Evolutionary conservation across 75 land plant species (phyloP), one percentile per base, ranked within the genome.

Genomic region (Chamaecyparis obtusa): DNA sequence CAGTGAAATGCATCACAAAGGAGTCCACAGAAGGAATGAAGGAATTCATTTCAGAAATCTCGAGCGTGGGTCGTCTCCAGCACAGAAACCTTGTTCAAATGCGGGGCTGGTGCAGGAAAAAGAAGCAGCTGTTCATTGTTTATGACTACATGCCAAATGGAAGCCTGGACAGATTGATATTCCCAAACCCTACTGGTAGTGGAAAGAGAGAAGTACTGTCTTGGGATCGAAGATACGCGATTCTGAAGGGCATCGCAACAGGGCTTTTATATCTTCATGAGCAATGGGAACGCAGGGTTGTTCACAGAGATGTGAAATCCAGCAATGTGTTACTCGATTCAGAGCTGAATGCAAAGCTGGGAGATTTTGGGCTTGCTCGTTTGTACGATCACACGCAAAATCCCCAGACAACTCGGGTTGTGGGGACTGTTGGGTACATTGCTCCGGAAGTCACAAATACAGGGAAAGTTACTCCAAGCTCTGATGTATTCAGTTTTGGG

Each of bases 31-130:
- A 91, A 35, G 94, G 94, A 11, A 51, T 49, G 86, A 83, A 77
- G 77, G 93, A 93, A 78, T 93, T 93, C 86, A 19, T 93, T 17
- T 83, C 93, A 1, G 94, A 93, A 80, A 44, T 93, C 17, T 71
- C 88, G 30, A 93, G 88, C 78, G 84, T 91, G 51, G 88, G 94
- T 72, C 84, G 87, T 48, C 91, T 93, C 72, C 67, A 91, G 43
- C 94, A 93, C 86, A 89, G 91, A 17, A 93, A 91, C 78, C 57
- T 92, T 7, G 92, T 91, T 35, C 91, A 55, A 35, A 82, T 93
- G 6, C 83, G 82, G 37, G 94, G 94, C 30, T 93, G 90, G 86
- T 91, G 94, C 88, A 41, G 85, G 83, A 44, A 83, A 14, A 86
- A 69, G 14, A 48, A 80, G 5, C 86, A 88, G 48, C 83, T 87